A percentile compares a stretch with the other conserved stretches of the same genome.
phyloP scores from a whole-genome alignment of 805 yeast species.

The Ogataea methylovora region DNA sequence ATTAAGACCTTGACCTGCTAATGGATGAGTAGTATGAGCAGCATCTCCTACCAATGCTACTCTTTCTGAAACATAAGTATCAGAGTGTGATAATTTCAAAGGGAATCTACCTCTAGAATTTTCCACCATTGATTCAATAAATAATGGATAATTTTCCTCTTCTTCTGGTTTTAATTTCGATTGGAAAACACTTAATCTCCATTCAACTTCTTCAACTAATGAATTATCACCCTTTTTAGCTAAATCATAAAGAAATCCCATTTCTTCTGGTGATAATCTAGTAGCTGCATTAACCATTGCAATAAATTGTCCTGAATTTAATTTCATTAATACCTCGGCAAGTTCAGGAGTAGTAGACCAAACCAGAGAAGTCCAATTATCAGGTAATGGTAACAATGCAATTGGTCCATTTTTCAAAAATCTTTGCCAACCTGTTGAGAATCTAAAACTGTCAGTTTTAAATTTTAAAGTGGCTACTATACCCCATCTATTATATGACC shows the following conservation, averaged over 20 bases:
- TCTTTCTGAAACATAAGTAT: constrained; percentile 74
- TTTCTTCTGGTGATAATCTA: constrained; percentile 68
- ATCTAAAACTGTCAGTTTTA: constrained; percentile 61
- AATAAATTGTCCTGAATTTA: constrained; percentile 56
- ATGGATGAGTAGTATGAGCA: constrained; percentile 94
- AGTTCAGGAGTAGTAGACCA: constrained; percentile 85
- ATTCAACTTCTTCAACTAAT: constrained; percentile 59
- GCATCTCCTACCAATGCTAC: constrained; percentile 97
- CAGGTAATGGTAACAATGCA: constrained; percentile 86
- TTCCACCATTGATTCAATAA: constrained; percentile 48
- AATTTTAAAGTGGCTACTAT: constrained; percentile 84
- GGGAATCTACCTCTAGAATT: constrained; percentile 85
- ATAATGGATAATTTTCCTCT: constrained; percentile 61
- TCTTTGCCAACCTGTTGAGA: constrained; percentile 82
- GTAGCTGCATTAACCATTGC: constrained; percentile 80
- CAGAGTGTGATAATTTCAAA: constrained; percentile 81
- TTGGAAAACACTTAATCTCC: constrained; percentile 49
- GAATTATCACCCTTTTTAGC: constrained; percentile 31
- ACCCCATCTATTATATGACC: constrained; percentile 85
- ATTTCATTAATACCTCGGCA: constrained; percentile 51
- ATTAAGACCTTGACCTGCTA: constrained; percentile 96
- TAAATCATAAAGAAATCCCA: constrained; percentile 56
- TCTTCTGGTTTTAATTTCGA: constrained; percentile 31
- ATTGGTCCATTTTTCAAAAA: constrained; percentile 89
- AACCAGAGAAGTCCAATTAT: constrained; percentile 80